Conservation (phyloP, 805 yeast genomes). For the Myxozyma neotropica region DNA sequence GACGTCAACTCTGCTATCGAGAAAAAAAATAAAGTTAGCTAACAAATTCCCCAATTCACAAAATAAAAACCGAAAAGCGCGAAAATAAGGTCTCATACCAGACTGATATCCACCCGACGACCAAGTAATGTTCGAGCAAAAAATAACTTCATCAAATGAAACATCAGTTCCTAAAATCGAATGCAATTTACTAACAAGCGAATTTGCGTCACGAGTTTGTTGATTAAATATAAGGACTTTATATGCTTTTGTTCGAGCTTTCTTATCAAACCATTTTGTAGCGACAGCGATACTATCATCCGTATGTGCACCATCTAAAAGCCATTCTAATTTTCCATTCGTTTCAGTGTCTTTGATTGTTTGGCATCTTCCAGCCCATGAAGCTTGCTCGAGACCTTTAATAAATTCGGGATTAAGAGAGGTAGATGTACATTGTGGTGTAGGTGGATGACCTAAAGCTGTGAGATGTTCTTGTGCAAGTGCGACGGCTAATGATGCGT, state of each 20-base stretch:
- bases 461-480: constrained; percentile 64
- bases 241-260: constrained; percentile 34
- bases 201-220: constrained; percentile 83
- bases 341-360: constrained; percentile 46
- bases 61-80: too few species aligned
- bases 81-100: constrained; percentile 11
- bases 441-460: constrained; percentile 46
- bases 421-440: neutral
- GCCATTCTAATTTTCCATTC: constrained; percentile 61
- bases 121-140: constrained; percentile 93
- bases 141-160: constrained; percentile 73
- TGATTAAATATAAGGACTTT: constrained; percentile 81
- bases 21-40: neutral
- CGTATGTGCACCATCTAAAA: constrained; percentile 95
- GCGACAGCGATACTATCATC: constrained; percentile 84
- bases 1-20: constrained; percentile 69
- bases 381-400: constrained; percentile 63
- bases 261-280: constrained; percentile 66
- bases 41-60: neutral
- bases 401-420: constrained; percentile 37
- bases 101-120: constrained; percentile 71
- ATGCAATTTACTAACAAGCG: constrained; percentile 59
- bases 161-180: constrained; percentile 47
- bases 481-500: constrained; percentile 85
- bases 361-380: constrained; percentile 98